These are phyloP conservation scores for Volvox carteri DNA, from an alignment of 163 green algal genomes.

Conservation along the genomic window DNA sequence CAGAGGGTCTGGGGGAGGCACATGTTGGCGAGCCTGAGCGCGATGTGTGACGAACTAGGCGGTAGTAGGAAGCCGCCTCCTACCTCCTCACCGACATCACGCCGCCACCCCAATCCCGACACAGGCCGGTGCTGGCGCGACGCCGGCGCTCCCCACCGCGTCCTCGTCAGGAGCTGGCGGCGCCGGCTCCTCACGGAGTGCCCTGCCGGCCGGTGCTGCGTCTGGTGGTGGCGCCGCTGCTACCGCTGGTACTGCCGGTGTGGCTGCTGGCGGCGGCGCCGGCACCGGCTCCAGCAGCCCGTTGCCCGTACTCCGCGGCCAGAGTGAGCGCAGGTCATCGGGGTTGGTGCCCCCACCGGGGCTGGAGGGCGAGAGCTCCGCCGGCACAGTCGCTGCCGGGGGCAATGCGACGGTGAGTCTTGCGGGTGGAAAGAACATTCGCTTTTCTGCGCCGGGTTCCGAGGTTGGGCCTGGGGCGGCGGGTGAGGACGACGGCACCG, in stretches of 20 bases:
- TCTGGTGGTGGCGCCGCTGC: not conserved
- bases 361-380: not conserved
- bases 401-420: not conserved
- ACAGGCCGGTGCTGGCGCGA: not conserved
- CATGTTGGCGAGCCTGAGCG: too few species aligned
- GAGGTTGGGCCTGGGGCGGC: not conserved
- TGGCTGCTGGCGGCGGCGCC: not conserved
- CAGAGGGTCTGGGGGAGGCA: too few species aligned
- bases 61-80: not conserved
- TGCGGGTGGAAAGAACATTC: not conserved
- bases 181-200: not conserved
- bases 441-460: slow-evolving; percentile 17
- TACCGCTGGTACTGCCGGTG: not conserved
- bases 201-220: not conserved
- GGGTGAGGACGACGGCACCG: not conserved
- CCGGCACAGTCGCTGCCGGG: not conserved
- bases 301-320: not conserved
- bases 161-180: not conserved
- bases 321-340: slow-evolving; percentile 18
- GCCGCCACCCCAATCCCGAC: not conserved
- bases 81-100: not conserved
- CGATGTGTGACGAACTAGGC: too few species aligned
- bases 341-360: not conserved
- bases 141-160: not conserved
- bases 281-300: not conserved